Percentiles rank a stretch among this genome's conserved stretches.
Conservation (phyloP, 345 rosid species). For the Eucalyptus cloeziana region DNA sequence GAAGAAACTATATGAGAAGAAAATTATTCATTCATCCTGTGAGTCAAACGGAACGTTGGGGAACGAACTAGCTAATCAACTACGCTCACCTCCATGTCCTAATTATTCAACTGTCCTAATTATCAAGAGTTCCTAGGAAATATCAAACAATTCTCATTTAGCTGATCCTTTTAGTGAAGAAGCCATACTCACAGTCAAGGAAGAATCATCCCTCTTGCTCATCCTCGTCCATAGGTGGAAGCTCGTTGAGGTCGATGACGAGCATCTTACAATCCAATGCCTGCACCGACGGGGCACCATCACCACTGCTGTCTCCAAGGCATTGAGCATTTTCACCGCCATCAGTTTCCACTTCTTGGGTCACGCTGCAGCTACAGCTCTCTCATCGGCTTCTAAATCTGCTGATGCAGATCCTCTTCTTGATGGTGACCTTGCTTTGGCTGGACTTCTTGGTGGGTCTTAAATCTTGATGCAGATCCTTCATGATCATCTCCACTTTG, state of each 20-base stretch:
- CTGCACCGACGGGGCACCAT: background rate
- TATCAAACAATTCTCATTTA: background rate
- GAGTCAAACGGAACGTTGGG: background rate
- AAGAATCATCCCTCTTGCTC: background rate
- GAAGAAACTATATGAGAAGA: background rate
- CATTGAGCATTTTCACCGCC: background rate
- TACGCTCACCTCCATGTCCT: background rate
- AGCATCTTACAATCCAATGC: background rate
- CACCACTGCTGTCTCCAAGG: background rate
- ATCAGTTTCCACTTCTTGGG: background rate
- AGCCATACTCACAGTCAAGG: background rate
- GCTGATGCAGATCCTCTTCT: background rate
- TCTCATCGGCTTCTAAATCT: background rate
- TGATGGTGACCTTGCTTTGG: constrained; percentile 23
- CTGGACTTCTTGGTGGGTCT: too few relatives aligned
- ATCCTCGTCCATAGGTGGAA: background rate
- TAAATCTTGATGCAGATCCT: background rate
- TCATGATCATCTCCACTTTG: background rate
- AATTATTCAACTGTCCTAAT: background rate
- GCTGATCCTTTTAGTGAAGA: background rate
- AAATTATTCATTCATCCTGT: background rate
- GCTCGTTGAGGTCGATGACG: constrained; percentile 11
- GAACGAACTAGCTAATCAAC: background rate
- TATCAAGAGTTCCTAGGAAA: background rate
- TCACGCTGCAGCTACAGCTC: background rate